Evolutionary conservation across 2,329 filamentous ascomycete species (phyloP).

Genomic region (Drechslerella stenobrocha): DNA sequence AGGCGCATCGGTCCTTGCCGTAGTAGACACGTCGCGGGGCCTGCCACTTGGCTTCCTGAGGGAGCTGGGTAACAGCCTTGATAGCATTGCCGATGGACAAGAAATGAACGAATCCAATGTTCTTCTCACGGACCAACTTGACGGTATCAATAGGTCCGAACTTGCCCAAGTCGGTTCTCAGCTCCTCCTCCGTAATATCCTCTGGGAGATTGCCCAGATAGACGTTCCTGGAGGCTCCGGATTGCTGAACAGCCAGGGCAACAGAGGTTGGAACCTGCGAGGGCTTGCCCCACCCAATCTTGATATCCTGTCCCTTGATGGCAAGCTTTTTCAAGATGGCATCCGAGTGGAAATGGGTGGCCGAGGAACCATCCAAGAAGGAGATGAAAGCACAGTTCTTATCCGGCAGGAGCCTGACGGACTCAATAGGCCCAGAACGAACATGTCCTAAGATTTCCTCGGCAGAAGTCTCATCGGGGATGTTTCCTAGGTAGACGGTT

Average conservation of each 20-base stretch:
- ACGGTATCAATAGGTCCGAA: slow-evolving; percentile 96
- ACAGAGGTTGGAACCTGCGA: slow-evolving; percentile 97
- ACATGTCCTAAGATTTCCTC: slow-evolving; percentile 97
- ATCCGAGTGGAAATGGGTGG: slow-evolving; percentile 98
- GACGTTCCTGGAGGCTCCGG: slow-evolving; percentile 92
- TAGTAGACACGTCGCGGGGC: slow-evolving; percentile 95
- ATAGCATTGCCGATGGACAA: slow-evolving; percentile 96
- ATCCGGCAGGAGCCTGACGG: slow-evolving; percentile 91
- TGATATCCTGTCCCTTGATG: slow-evolving; percentile 98
- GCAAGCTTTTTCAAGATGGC: slow-evolving; percentile 99
- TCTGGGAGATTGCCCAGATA: slow-evolving; percentile 93
- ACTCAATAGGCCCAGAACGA: slow-evolving; percentile 96
- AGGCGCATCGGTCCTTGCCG: slow-evolving; percentile 96
- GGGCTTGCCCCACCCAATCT: slow-evolving; percentile 98
- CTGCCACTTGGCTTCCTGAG: slow-evolving; percentile 96
- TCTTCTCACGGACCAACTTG: slow-evolving; percentile 97
- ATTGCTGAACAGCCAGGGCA: slow-evolving; percentile 95
- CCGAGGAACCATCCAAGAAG: slow-evolving; percentile 94
- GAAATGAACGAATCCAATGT: slow-evolving; percentile 96
- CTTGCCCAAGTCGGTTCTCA: slow-evolving; percentile 92
- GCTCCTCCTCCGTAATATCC: slow-evolving; percentile 84
- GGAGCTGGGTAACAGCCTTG: slow-evolving; percentile 94
- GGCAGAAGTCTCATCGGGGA: slow-evolving; percentile 93
- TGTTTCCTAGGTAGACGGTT: slow-evolving; percentile 96
- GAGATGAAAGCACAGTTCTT: slow-evolving; percentile 99